Evolutionary conservation across 192 early-diverging fungal species (phyloP), one percentile per base, ranked within the genome.

Genomic region (Podila minutissima): DNA sequence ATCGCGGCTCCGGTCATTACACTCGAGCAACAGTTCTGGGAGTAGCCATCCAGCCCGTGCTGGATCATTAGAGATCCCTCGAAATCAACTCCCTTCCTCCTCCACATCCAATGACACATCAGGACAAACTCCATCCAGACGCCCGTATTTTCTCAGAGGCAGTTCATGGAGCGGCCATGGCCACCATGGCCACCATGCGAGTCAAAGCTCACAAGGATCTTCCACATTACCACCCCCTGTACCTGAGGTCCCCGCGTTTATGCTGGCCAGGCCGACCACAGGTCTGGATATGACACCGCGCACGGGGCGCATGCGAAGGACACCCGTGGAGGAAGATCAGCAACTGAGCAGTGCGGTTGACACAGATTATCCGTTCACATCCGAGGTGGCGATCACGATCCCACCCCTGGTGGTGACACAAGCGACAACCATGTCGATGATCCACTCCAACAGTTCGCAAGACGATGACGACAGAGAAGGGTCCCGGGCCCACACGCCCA

Each of bases 261-360:
- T 46, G 41, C 37, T 46, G 41, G 41, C 62, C 20, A 37, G 62
- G n/a, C 62, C 62, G 19, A 8, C 37, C 15, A 46, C 62, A 64
- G 38, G 38, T 2, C 19, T 64, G 33, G 62, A 64, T 24, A 64
- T 64, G 62, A 46, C 38, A 10, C 62, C 62, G 7, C 62, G 62
- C 37, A 64, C 38, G 20, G 38, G 32, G 17, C 62, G 41, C 9
- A n/a, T 13, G 10, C 62, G 62, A 10, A 5, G 62, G 26, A 4
- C 22, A 26, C 19, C 62, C 11, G 29, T 33, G 4, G 60, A 33
- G 17, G 60, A 62, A 8, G 60, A 62, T 28, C 29, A 28, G 19
- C 29, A 12, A 8, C 4, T 62, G 60, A 10, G 13, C 20, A 15
- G 28, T 2, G 26, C 1, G 2, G 60, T 8, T 55, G 53, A n/a